Evolutionary conservation across 2,329 filamentous ascomycete genomes (phyloP).

Genomic region (Microdochium bolleyi): DNA sequence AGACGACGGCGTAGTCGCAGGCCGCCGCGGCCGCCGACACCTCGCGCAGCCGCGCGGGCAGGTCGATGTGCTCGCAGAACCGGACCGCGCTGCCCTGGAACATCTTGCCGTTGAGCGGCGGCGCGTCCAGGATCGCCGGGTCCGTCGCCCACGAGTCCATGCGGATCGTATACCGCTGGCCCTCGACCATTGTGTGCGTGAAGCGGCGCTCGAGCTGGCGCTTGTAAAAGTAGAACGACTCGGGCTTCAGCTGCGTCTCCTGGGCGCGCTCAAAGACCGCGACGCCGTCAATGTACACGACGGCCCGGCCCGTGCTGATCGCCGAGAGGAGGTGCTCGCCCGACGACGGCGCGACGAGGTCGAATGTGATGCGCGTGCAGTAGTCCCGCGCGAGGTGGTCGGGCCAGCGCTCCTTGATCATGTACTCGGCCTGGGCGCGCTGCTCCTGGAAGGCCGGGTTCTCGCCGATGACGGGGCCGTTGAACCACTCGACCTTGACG

Average conservation of each 20-base stretch:
- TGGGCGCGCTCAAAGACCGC: constrained; percentile 65
- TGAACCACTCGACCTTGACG: constrained; percentile 57
- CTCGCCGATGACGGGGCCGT: constrained; percentile 17
- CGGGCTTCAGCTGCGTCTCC: constrained; percentile 55
- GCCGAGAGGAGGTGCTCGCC: constrained; percentile 60
- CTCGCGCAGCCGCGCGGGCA: constrained; percentile 37
- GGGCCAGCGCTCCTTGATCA: constrained; percentile 50
- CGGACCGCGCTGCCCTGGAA: constrained; percentile 61
- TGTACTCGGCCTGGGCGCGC: constrained; percentile 65
- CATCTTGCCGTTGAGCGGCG: constrained; percentile 63
- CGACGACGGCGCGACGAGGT: constrained; percentile 25
- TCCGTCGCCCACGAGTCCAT: neutral
- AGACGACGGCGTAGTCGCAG: constrained; percentile 60
- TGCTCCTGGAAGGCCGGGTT: constrained; percentile 33
- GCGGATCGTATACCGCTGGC: neutral
- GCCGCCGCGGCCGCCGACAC: constrained; percentile 53
- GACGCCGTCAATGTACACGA: constrained; percentile 48
- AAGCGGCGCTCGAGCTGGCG: constrained; percentile 32
- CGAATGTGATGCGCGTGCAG: constrained; percentile 38
- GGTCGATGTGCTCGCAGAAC: constrained; percentile 50
- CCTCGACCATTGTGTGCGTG: neutral
- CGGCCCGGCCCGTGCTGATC: constrained; percentile 56
- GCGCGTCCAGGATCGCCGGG: constrained; percentile 32
- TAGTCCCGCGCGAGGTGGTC: constrained; percentile 59
- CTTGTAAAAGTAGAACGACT: constrained; percentile 62